Evolutionary conservation across 768 basidiomycete genomes (phyloP).

Genomic region (Mycena belliarum): DNA sequence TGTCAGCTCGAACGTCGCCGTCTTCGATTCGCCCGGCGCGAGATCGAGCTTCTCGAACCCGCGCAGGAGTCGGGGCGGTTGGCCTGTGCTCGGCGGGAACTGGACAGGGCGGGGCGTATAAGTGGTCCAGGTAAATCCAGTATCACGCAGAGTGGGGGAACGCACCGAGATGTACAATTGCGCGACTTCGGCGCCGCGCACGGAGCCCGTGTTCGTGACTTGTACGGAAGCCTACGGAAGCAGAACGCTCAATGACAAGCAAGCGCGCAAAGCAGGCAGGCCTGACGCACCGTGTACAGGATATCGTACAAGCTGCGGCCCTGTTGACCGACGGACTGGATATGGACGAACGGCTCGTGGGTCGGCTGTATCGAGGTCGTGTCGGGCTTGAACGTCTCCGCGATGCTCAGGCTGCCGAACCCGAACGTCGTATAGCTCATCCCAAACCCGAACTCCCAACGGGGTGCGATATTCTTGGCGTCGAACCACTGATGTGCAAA

Average conservation of each 20-base stretch:
- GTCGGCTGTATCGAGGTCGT: constrained; percentile 9
- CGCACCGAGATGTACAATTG: constrained; percentile 9
- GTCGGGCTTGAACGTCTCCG: constrained; percentile 3
- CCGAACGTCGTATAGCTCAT: constrained; percentile 8
- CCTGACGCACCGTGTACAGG: constrained; percentile 3
- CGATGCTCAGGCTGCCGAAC: constrained; percentile 5
- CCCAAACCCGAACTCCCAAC: constrained; percentile 11
- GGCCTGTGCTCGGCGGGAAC: constrained; percentile 9
- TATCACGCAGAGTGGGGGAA: too few species aligned
- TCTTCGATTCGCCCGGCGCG: neutral
- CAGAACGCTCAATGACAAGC: too few species aligned
- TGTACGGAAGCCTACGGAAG: constrained; percentile 1
- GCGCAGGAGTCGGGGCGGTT: constrained; percentile 6
- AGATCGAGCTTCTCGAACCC: constrained; percentile 15
- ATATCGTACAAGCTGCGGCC: constrained; percentile 11
- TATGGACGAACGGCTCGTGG: constrained; percentile 1
- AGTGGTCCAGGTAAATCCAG: too few species aligned
- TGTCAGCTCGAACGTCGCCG: constrained; percentile 8
- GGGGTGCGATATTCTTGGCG: constrained; percentile 13
- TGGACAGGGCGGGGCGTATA: neutral
- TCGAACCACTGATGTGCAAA: constrained; percentile 13
- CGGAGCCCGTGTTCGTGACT: constrained; percentile 1
- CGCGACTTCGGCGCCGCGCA: constrained; percentile 10
- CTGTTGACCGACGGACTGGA: neutral
- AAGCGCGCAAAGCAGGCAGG: neutral